Evolutionary conservation across 176 grass and related monocot species (phyloP).

Genomic region (Oryza coarctata): DNA sequence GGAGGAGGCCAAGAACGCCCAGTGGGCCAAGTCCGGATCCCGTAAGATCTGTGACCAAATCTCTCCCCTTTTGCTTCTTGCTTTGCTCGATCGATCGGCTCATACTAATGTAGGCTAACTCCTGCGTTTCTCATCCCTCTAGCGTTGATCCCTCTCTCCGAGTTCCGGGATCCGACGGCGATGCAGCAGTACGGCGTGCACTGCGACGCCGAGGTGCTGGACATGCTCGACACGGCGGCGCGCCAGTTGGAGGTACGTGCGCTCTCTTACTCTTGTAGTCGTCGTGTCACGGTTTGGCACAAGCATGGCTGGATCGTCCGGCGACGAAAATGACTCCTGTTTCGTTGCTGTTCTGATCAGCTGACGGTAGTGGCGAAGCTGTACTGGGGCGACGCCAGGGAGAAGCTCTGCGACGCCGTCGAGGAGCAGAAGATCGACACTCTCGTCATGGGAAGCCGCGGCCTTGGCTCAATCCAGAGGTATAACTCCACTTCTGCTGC

Average conservation of each 20-base stretch:
- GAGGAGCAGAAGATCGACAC: constrained; percentile 66
- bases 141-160: constrained; percentile 82
- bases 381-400: constrained; percentile 94
- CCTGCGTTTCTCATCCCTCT: too few species aligned
- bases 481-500: background rate
- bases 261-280: too few species aligned
- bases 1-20: constrained; percentile 51
- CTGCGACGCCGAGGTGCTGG: constrained; percentile 70
- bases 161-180: constrained; percentile 64
- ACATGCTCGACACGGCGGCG: constrained; percentile 74
- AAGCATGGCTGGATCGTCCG: background rate
- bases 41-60: constrained; percentile 24
- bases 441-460: constrained; percentile 87
- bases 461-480: constrained; percentile 81
- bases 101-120: background rate
- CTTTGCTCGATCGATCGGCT: background rate
- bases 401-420: constrained; percentile 75
- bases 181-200: constrained; percentile 63
- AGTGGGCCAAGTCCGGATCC: constrained; percentile 71
- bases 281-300: background rate
- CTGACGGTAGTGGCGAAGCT: constrained; percentile 67
- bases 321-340: background rate
- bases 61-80: background rate
- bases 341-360: constrained; percentile 29
- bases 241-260: constrained; percentile 62